A percentile compares a stretch with the other conserved stretches of the same genome.
Conservation (phyloP, 1,284 basidiomycete genomes). For the Amylostereum areolatum region DNA sequence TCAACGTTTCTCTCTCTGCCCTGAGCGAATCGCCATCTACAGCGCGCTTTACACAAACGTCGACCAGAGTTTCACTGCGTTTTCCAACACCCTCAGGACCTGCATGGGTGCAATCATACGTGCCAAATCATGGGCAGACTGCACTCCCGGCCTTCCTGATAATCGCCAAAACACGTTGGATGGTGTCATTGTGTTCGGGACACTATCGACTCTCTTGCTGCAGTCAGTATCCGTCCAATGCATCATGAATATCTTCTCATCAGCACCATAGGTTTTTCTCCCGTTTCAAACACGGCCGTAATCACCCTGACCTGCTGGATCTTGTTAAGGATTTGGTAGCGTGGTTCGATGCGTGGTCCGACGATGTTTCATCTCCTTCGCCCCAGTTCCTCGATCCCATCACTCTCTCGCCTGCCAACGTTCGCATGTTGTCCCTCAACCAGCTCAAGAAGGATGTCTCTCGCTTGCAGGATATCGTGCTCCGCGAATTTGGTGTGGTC, state of each 20-base stretch:
- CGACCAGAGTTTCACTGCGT: slow-evolving; percentile 41
- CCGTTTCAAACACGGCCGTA: slow-evolving; percentile 49
- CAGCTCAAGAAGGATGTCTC: slow-evolving; percentile 33
- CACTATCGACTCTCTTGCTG: slow-evolving; percentile 41
- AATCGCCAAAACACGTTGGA: slow-evolving; percentile 35
- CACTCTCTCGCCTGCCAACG: slow-evolving; percentile 16
- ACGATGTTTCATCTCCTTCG: slow-evolving; percentile 27
- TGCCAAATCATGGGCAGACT: too few relatives aligned
- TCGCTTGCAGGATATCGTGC: slow-evolving; percentile 40
- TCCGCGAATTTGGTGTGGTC: slow-evolving; percentile 27
- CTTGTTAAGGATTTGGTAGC: slow-evolving; percentile 34
- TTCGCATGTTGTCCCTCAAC: slow-evolving; percentile 32
- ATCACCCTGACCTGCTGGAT: slow-evolving; percentile 35
- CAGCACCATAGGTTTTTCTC: slow-evolving; percentile 40
- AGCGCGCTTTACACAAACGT: slow-evolving; percentile 52
- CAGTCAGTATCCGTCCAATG: slow-evolving; percentile 35
- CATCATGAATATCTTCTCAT: neutral
- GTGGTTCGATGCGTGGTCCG: slow-evolving; percentile 45
- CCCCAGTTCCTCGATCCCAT: slow-evolving; percentile 32
- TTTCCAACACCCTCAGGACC: slow-evolving; percentile 33
- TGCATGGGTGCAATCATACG: slow-evolving; percentile 38
- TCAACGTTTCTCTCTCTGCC: too few relatives aligned
- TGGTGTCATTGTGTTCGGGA: slow-evolving; percentile 32
- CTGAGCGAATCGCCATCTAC: neutral
- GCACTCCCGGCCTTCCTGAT: too few relatives aligned